Evolutionary conservation across 768 basidiomycete genomes (phyloP).

Genomic region (Sporobolomyces roseus): DNA sequence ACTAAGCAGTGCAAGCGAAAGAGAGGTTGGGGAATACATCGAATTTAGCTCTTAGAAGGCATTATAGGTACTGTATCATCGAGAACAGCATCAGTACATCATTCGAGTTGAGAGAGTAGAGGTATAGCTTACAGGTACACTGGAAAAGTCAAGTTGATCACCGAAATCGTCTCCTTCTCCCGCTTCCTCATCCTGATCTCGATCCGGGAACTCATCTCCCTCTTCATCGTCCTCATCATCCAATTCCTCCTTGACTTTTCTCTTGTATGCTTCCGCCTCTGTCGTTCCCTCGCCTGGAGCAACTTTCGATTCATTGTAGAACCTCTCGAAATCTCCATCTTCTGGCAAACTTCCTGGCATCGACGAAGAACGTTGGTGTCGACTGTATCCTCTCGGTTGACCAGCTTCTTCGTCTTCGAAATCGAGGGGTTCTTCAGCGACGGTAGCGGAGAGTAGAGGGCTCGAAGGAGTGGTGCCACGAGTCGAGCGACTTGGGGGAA

Average conservation of each 20-base stretch:
- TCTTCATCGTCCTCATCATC: conserved; percentile 33
- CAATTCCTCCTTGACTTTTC: conserved; percentile 22
- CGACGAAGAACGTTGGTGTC: conserved; percentile 19
- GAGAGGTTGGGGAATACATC: no score
- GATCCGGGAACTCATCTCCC: conserved; percentile 47
- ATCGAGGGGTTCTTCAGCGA: conserved; percentile 27
- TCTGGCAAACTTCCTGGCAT: conserved; percentile 72
- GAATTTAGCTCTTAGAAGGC: no score
- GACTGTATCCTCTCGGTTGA: conserved; percentile 15
- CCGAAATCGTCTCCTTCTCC: conserved; percentile 58
- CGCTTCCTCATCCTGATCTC: conserved; percentile 56
- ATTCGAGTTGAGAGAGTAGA: no score
- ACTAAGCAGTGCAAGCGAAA: no score
- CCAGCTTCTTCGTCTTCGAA: conserved; percentile 13
- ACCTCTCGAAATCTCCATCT: conserved; percentile 51
- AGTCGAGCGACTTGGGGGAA: not conserved
- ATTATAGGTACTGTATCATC: not conserved
- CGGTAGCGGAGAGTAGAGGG: conserved; percentile 26
- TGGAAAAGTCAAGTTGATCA: conserved; percentile 64
- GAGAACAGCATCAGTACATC: no score
- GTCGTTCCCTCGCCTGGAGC: conserved; percentile 1
- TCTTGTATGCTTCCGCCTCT: conserved; percentile 38
- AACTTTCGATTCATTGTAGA: conserved; percentile 1
- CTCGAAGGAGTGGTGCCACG: conserved; percentile 33
- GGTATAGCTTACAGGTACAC: conserved; percentile 45